A percentile compares a stretch with the other conserved stretches of the same genome.
phyloP scores from a whole-genome alignment of 1,139 yeast genomes.

The Yamadazyma songkhlaensis region DNA sequence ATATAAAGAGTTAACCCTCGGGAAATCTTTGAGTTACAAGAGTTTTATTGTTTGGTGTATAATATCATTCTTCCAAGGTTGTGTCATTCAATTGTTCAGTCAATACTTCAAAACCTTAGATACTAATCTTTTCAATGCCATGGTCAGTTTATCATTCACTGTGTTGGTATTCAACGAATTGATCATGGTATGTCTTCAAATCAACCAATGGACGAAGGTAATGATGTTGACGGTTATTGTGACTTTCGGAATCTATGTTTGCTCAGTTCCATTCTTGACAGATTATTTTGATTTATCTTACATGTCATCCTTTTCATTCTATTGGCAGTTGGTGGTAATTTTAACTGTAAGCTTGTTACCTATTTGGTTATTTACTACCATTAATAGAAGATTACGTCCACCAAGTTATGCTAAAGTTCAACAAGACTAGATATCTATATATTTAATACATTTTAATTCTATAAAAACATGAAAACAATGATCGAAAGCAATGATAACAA shows the following conservation, averaged over 20 bases:
- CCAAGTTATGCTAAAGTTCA: constrained; percentile 98
- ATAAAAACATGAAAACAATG: not conserved
- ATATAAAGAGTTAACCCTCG: constrained; percentile 87
- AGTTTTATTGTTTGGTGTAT: constrained; percentile 92
- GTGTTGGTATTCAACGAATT: constrained; percentile 81
- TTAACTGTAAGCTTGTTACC: constrained; percentile 76
- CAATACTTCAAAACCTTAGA: constrained; percentile 72
- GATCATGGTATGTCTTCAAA: constrained; percentile 89
- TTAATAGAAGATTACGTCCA: constrained; percentile 76
- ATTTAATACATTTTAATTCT: not conserved
- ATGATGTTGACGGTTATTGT: constrained; percentile 74
- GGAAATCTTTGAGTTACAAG: constrained; percentile 78
- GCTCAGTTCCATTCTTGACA: constrained; percentile 74
- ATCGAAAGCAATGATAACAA: not conserved
- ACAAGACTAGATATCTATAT: constrained; percentile 39
- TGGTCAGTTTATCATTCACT: constrained; percentile 86
- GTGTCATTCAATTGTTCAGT: constrained; percentile 73
- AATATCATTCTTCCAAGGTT: constrained; percentile 86
- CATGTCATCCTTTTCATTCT: constrained; percentile 55
- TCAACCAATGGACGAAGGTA: constrained; percentile 81
- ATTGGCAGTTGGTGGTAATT: constrained; percentile 68
- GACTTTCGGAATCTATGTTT: constrained; percentile 66
- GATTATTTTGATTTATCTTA: constrained; percentile 81
- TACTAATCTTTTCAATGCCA: constrained; percentile 51
- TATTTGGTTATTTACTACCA: constrained; percentile 79